Evolutionary conservation across 164 flowering plant species (phyloP).

Genomic region (Piper betle): DNA sequence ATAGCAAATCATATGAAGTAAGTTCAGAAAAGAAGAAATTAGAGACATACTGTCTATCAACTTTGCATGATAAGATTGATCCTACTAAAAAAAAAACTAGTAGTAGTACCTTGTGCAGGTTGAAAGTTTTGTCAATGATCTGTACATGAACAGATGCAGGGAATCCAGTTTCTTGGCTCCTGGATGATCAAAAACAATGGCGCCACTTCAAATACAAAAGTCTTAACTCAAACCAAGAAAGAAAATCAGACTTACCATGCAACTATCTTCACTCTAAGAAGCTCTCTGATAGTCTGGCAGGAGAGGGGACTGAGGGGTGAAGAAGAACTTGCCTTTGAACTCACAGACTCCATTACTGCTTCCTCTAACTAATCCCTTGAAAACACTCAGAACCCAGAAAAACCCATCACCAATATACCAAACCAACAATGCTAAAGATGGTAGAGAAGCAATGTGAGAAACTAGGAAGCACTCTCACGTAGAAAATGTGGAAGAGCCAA

Average conservation of each 20-base stretch:
- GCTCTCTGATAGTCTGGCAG: slow-evolving; percentile 53
- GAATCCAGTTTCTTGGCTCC: slow-evolving; percentile 84
- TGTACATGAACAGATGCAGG: slow-evolving; percentile 59
- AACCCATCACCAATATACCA: neutral
- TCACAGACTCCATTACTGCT: slow-evolving; percentile 35
- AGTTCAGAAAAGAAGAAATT: neutral
- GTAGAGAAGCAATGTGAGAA: neutral
- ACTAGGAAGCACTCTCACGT: neutral
- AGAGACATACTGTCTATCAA: neutral
- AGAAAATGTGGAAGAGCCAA: neutral
- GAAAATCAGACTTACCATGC: slow-evolving; percentile 45
- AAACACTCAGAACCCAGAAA: slow-evolving; percentile 4
- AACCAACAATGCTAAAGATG: neutral
- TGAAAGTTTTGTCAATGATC: slow-evolving; percentile 38
- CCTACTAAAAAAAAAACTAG: neutral
- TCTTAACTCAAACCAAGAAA: neutral
- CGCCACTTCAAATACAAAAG: neutral
- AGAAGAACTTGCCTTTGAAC: slow-evolving; percentile 26
- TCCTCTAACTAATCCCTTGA: slow-evolving; percentile 12
- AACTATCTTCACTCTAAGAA: slow-evolving; percentile 58
- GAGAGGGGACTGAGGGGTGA: slow-evolving; percentile 52
- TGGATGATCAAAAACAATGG: slow-evolving; percentile 12
- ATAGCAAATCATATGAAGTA: slow-evolving; percentile 8
- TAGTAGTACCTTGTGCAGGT: slow-evolving; percentile 64
- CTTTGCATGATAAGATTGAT: neutral